Base-by-base conservation (phyloP, 1,284 basidiomycete genomes). In the Butyriboletus appendiculatus region DNA sequence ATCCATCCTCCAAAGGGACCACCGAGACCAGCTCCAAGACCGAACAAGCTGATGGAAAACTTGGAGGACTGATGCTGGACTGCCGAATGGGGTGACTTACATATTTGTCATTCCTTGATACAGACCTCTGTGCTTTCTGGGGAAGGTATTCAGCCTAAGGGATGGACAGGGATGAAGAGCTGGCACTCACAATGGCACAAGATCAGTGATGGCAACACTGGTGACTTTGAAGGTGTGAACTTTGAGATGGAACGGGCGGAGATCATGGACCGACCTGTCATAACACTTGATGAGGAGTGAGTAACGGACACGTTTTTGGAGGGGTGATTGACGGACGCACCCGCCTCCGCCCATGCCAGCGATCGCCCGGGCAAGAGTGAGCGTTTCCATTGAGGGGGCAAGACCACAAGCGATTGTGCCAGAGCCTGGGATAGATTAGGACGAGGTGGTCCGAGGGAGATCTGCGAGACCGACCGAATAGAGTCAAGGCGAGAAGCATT, bases 321-420 rank as follows among this genome's bases (percentile, higher is more conserved):
- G 35, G 6, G 4, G 7, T 4, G 24, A 41, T 15, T 30, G 38
- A 41, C 39, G 3, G 28, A 62, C 56, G 70, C 81, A 90, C 81
- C 92, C 92, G 69, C 93, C 92, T 56, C 94, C 92, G 52, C 94
- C 93, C 84, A 95, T 92, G 45, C 93, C 93, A 37, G 94, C 93
- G 41, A 95, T 71, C 11, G 90, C 87, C 18, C 94, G 83, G 45
- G 90, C 89, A 52, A 79, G 78, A 57, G 96, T 92, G 52, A 96
- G 78, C n/a, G 80, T 72, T 60, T 85, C 79, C 93, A 96, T 96
- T 10, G 85, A 90, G 16, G 87, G 84, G 24, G 92, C 92, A 40
- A 93, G 64, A 6, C 90, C 94, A 65, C 94, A 96, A 7, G 87
- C 76, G 37, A 92, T 75, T 6, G 92, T 96, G 35, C 94, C 93